Evolutionary conservation across 345 rosid genomes (phyloP).

Genomic region (Eutrema heterophyllum): DNA sequence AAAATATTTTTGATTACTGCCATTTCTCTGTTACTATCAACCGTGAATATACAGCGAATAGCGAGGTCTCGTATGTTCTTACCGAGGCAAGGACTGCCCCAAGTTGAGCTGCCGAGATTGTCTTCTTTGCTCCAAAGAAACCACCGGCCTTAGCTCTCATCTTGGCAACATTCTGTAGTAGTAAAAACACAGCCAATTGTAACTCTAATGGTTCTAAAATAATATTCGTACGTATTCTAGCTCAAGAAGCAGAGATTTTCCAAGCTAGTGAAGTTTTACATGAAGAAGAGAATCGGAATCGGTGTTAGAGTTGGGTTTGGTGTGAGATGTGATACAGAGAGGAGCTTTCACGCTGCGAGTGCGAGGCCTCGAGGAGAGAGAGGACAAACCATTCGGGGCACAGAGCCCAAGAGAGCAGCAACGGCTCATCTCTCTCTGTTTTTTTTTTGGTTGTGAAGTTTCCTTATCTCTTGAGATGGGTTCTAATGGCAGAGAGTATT

Average conservation of each 20-base stretch:
- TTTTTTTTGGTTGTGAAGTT: background rate
- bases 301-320: slow-evolving; percentile 15
- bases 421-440: slow-evolving; percentile 22
- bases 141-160: slow-evolving; percentile 19
- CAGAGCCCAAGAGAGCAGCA: slow-evolving; percentile 35
- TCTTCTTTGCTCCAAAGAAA: slow-evolving; percentile 31
- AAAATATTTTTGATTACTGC: background rate
- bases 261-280: slow-evolving; percentile 17
- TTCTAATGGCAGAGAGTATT: slow-evolving; percentile 13
- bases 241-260: background rate
- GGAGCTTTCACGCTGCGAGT: slow-evolving; percentile 25
- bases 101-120: slow-evolving; percentile 47
- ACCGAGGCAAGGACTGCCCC: slow-evolving; percentile 57
- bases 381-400: slow-evolving; percentile 35
- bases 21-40: background rate
- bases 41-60: background rate
- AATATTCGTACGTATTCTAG: too few species aligned
- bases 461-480: slow-evolving; percentile 28
- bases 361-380: slow-evolving; percentile 27
- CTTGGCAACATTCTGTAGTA: slow-evolving; percentile 28
- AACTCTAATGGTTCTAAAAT: too few species aligned
- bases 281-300: slow-evolving; percentile 18
- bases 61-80: background rate
- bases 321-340: slow-evolving; percentile 23
- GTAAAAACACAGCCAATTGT: background rate